Evolutionary conservation across 176 grass and related monocot species (phyloP), one percentile per base, ranked within the genome.

Genomic region (Echinochloa phyllopogon): DNA sequence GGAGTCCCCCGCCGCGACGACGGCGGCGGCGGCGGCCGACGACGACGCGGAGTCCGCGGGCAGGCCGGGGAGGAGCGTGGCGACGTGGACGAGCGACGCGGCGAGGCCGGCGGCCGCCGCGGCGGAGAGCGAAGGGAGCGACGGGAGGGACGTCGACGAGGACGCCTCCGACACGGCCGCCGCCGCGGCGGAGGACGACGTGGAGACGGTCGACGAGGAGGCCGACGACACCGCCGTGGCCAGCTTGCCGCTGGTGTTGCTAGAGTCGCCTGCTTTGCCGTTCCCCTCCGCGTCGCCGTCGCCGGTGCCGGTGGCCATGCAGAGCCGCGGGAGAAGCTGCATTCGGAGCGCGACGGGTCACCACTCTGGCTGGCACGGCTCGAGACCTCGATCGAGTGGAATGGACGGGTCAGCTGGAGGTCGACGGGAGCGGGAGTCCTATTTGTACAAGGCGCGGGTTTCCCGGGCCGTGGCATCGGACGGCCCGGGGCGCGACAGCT

Each of bases 111-210:
- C 52, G 14, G 5, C 76, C 8, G 58, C 11, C 0, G 70, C 52
- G 10, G 60, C 60, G 5, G 85, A 84, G 40, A 91, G 89, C 2
- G 88, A 82, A 0, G 74, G 86, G 2, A 96, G 84, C 73, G 91
- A 94, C 25, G 95, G 88, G 8, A 98, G 68, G 21, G 82, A 92
- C 51, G 82, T 88, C 14, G 86, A 93, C 36, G 94, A 94, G 8
- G 93, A 75, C 4, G 84, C 88, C 60, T 95, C 90, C 20, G 93
- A 95, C 49, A 90, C 83, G 12, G 81, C 85, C 0, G 82, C 82
- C 1, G 21, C 76, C 10, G 65, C 69, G 27, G 80, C 58, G 4
- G 83, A 65, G 25, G 84, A 82, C 78, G 89, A 82, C 53, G 83
- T 80, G n/a, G 71, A 85, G 33, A 77, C 82, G 59, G 79, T 82